Conservation (phyloP, 371 early-diverging fungal genomes). For the Syncephalis fuscata region DNA sequence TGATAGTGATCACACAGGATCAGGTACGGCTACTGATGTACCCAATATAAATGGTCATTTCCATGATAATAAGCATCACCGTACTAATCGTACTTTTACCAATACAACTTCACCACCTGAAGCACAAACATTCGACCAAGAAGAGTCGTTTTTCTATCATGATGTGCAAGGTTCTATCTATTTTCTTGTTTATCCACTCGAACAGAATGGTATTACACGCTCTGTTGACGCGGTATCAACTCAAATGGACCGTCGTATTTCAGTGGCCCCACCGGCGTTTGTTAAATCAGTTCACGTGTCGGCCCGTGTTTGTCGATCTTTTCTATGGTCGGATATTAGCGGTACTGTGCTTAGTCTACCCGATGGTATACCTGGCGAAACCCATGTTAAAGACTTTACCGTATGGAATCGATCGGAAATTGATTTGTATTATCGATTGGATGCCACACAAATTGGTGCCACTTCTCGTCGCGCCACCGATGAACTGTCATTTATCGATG, state of each 20-base stretch:
- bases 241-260: constrained; percentile 2
- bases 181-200: constrained; percentile 1
- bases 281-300: constrained; percentile 62
- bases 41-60: too few relatives aligned
- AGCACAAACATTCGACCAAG: not conserved
- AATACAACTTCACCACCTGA: constrained; percentile 6
- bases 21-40: too few relatives aligned
- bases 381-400: constrained; percentile 76
- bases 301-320: constrained; percentile 70
- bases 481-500: constrained; percentile 54
- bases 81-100: not conserved
- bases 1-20: too few relatives aligned
- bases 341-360: constrained; percentile 85
- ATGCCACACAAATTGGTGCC: constrained; percentile 20
- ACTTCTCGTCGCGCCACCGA: constrained; percentile 7
- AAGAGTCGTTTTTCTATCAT: not conserved
- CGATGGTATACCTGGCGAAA: constrained; percentile 76
- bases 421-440: constrained; percentile 55
- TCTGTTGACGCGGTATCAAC: constrained; percentile 1
- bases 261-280: constrained; percentile 23
- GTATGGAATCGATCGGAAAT: constrained; percentile 85
- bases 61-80: not conserved
- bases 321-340: constrained; percentile 76
- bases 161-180: not conserved
- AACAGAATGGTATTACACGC: not conserved